A percentile compares a stretch with the other conserved stretches of the same genome.
These are phyloP conservation scores for Geotrichum phurueaensis DNA, from an alignment of 1,139 yeast species.

Conservation along the genomic window DNA sequence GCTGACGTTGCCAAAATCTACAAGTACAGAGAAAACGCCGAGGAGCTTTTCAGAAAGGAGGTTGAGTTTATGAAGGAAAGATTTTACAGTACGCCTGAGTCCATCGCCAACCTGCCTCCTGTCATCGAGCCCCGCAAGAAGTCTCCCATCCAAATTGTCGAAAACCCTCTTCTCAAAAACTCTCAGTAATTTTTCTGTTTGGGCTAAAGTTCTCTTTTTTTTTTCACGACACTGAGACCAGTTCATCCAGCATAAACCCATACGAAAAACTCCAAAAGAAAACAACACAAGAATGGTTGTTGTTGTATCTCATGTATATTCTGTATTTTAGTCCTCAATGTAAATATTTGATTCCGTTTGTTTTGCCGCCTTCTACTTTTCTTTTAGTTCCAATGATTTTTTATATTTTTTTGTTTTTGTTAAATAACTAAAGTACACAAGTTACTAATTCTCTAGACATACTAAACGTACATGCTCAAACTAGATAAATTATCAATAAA, in stretches of 20 bases:
- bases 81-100: conserved; percentile 41
- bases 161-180: conserved; percentile 10
- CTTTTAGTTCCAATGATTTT: background rate
- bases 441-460: background rate
- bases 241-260: background rate
- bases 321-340: conserved; percentile 1
- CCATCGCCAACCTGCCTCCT: conserved; percentile 19
- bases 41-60: conserved; percentile 49
- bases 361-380: background rate
- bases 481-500: background rate
- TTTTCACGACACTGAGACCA: background rate
- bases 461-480: background rate
- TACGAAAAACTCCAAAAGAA: background rate
- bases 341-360: conserved; percentile 5
- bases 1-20: conserved; percentile 52
- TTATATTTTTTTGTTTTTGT: background rate
- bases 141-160: conserved; percentile 12
- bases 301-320: background rate
- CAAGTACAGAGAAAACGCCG: conserved; percentile 46
- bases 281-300: background rate
- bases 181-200: background rate
- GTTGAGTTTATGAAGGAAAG: conserved; percentile 59
- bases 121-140: conserved; percentile 10
- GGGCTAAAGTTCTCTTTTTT: background rate
- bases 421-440: background rate